These are phyloP conservation scores for Verbascum thapsus DNA, from an alignment of 257 asterid species.

Conservation along the genomic window DNA sequence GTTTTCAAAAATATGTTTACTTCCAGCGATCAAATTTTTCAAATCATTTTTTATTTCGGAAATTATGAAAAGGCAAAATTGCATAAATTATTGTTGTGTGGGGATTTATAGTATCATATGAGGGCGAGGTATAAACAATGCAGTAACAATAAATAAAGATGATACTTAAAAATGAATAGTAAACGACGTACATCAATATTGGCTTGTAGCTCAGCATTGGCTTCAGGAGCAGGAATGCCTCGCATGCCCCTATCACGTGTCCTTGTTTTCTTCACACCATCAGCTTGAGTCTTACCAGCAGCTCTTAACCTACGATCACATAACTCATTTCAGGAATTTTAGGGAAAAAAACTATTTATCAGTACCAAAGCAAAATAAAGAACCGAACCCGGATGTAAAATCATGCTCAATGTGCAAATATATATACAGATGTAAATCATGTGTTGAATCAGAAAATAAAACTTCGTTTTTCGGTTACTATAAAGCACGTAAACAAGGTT, in stretches of 20 bases:
- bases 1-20: no score
- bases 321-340: constrained; percentile 13
- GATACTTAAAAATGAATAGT: constrained; percentile 9
- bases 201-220: constrained; percentile 84
- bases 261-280: constrained; percentile 58
- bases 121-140: no score
- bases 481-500: background rate
- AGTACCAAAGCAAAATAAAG: background rate
- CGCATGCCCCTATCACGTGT: constrained; percentile 60
- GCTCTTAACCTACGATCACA: constrained; percentile 56
- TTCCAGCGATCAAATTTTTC: no score
- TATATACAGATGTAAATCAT: no score
- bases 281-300: constrained; percentile 65
- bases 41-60: no score
- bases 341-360: background rate
- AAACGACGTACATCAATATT: constrained; percentile 69
- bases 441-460: constrained; percentile 13
- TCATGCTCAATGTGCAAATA: background rate
- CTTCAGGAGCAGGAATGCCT: constrained; percentile 78
- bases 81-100: no score
- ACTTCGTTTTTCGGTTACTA: no score
- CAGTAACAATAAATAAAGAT: no score
- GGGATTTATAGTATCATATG: no score
- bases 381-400: constrained; percentile 8
- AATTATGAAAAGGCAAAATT: no score